Evolutionary conservation across 2,329 filamentous ascomycete genomes (phyloP).

Genomic region (Calonectria ilicicola): DNA sequence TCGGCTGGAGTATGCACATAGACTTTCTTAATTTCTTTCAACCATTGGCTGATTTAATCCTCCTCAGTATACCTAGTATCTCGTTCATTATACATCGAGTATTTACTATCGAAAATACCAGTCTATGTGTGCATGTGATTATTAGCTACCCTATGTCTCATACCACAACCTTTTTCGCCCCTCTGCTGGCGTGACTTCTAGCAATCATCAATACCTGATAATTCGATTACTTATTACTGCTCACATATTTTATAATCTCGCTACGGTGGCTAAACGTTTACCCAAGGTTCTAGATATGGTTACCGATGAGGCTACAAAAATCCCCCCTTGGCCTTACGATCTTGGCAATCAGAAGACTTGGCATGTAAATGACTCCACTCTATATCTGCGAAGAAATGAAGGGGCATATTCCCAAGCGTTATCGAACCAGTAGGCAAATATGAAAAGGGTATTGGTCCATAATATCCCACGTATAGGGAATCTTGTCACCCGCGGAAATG

Average conservation of each 20-base stretch:
- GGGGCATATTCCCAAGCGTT: no score
- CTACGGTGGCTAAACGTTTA: background rate
- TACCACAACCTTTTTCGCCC: no score
- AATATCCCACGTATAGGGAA: background rate
- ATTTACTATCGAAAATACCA: no score
- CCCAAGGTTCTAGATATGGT: background rate
- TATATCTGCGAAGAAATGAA: background rate
- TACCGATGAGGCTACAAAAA: background rate
- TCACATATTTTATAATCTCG: background rate
- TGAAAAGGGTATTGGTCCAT: background rate
- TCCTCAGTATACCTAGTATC: no score
- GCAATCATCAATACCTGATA: no score
- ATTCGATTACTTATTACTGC: background rate
- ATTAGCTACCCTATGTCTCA: no score
- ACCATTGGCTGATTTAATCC: no score
- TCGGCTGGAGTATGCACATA: no score
- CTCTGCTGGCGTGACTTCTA: no score
- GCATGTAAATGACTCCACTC: background rate
- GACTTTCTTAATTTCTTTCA: no score
- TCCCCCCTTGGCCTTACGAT: background rate
- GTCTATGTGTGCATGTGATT: no score
- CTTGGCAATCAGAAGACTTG: background rate
- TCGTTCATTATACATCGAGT: no score
- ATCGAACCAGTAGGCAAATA: background rate
- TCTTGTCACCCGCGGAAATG: background rate